Percentiles rank a stretch among this genome's conserved stretches.
Evolutionary conservation across 1,284 basidiomycete species (phyloP).

Genomic region (Puccinia horiana): DNA sequence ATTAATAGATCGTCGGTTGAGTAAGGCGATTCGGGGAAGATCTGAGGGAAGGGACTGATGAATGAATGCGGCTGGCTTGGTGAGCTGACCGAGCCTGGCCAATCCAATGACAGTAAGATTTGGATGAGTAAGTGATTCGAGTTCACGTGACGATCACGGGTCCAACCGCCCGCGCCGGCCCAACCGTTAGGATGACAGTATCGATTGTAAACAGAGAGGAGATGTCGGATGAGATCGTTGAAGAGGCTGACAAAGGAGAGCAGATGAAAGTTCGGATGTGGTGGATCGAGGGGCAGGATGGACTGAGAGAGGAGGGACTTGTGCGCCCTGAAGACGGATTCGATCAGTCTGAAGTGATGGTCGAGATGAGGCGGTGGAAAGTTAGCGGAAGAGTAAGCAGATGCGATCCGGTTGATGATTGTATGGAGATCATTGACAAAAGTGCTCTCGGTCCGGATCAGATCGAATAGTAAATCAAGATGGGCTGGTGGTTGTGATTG

Average conservation of each 20-base stretch:
- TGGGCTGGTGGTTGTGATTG: not conserved
- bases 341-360: conserved; percentile 34
- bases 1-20: not conserved
- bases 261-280: not conserved
- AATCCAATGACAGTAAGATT: conserved; percentile 15
- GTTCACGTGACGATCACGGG: conserved; percentile 3
- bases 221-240: not conserved
- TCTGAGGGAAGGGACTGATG: not conserved
- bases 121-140: conserved; percentile 15
- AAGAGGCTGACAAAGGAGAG: conserved; percentile 20
- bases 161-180: conserved; percentile 36
- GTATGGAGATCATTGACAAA: conserved; percentile 13
- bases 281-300: not conserved
- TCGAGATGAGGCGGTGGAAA: conserved; percentile 34
- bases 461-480: not conserved
- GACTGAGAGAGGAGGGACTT: conserved; percentile 27
- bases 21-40: conserved; percentile 46
- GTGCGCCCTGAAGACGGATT: conserved; percentile 22
- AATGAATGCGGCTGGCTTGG: not conserved
- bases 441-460: conserved; percentile 27
- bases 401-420: conserved; percentile 30
- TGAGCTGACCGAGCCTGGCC: conserved; percentile 23
- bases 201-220: conserved; percentile 20
- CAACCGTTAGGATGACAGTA: conserved; percentile 40
- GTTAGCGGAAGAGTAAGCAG: conserved; percentile 11